phyloP scores from a whole-genome alignment of 306 rosid species.

The Castanea mollissima region DNA sequence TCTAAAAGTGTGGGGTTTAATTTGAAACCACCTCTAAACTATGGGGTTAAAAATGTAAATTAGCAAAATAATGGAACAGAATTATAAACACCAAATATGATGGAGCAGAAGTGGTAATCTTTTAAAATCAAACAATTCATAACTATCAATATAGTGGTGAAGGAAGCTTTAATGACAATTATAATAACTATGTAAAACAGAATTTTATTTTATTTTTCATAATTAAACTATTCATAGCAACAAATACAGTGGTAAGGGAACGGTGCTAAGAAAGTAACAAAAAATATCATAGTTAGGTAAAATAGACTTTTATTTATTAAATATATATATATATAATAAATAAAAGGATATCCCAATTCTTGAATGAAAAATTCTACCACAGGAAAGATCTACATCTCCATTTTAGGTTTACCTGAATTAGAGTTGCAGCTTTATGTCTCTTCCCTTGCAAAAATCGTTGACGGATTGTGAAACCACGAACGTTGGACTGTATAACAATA shows the following conservation, averaged over 20 bases:
- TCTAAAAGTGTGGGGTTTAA: too few species aligned
- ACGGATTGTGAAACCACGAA: constrained; percentile 70
- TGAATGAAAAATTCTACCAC: constrained; percentile 16
- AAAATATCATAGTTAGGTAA: constrained; percentile 5
- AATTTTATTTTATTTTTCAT: too few species aligned
- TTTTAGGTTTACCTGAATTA: constrained; percentile 66
- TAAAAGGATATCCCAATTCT: background rate
- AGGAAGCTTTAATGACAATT: too few species aligned
- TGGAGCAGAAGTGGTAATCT: too few species aligned
- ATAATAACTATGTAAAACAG: too few species aligned
- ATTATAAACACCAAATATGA: background rate
- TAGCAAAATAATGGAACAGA: constrained; percentile 17
- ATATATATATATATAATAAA: too few species aligned
- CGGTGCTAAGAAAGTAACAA: background rate
- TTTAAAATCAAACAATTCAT: too few species aligned
- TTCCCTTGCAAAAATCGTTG: constrained; percentile 54
- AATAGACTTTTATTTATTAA: background rate
- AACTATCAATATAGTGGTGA: too few species aligned
- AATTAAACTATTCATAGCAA: too few species aligned
- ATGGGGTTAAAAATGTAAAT: background rate
- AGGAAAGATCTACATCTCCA: background rate
- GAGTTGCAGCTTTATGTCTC: constrained; percentile 74
- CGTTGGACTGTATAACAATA: constrained; percentile 57
- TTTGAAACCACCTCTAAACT: too few species aligned
- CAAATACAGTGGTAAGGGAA: too few species aligned